phyloP scores from a whole-genome alignment of 345 rosid genomes.

The Eucalyptus guilfoylei region DNA sequence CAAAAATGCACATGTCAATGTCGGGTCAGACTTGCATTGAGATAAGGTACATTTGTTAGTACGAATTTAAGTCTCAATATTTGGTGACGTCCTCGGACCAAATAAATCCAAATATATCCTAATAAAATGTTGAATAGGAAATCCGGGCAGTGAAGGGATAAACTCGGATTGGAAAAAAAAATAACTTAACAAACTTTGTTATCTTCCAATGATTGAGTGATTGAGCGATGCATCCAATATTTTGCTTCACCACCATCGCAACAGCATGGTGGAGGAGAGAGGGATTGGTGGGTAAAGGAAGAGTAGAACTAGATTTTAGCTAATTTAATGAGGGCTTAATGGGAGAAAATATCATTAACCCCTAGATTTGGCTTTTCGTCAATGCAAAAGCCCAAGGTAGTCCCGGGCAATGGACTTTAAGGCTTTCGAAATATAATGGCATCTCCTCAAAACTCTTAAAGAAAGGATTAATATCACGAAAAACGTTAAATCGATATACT shows the following conservation, averaged over 20 bases:
- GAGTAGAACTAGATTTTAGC: background rate
- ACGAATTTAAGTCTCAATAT: background rate
- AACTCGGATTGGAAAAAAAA: background rate
- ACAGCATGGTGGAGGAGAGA: background rate
- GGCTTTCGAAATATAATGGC: background rate
- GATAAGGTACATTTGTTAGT: background rate
- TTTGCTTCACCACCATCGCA: background rate
- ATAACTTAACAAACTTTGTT: background rate
- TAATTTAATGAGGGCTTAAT: background rate
- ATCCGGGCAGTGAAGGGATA: background rate
- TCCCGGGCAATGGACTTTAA: background rate
- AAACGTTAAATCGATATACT: no score
- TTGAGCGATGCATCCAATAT: background rate
- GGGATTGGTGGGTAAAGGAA: background rate
- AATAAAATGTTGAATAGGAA: background rate
- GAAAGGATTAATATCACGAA: background rate
- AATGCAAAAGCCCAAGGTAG: background rate
- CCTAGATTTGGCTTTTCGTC: background rate
- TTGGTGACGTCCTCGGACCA: accelerated
- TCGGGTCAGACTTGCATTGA: background rate
- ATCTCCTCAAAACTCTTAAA: background rate
- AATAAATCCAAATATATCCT: background rate
- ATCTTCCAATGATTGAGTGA: background rate
- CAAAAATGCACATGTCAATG: background rate
- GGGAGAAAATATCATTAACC: background rate